phyloP scores from a whole-genome alignment of 2,329 filamentous ascomycete genomes.

The Epichloe sp. region DNA sequence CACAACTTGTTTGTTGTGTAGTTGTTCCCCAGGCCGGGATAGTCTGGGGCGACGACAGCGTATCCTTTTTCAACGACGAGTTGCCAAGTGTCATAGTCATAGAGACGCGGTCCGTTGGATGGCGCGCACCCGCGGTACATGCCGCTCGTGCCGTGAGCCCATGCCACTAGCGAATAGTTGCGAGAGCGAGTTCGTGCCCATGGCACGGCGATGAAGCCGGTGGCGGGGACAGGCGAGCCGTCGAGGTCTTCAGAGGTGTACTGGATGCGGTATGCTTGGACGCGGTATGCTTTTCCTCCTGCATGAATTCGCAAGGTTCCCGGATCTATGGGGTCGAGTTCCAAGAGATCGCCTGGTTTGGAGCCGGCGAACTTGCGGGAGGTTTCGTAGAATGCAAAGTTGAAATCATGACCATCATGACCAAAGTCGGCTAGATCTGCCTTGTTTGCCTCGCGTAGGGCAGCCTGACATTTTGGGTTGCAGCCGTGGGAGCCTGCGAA shows the following conservation, averaged over 20 bases:
- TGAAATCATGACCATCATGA: slow-evolving; percentile 4
- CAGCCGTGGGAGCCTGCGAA: slow-evolving; percentile 4
- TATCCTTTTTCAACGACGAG: slow-evolving; percentile 4
- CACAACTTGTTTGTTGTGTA: slow-evolving; percentile 10
- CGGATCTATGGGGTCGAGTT: slow-evolving; percentile 7
- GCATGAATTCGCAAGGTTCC: slow-evolving; percentile 1
- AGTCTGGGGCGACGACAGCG: slow-evolving; percentile 12
- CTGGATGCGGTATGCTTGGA: slow-evolving; percentile 9
- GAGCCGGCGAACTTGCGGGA: slow-evolving; percentile 6
- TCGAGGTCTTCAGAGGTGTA: slow-evolving; percentile 10
- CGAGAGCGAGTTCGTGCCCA: neutral
- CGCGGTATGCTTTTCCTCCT: slow-evolving; percentile 7
- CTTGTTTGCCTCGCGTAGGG: neutral
- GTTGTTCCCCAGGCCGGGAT: slow-evolving; percentile 12
- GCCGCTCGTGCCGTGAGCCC: slow-evolving; percentile 9
- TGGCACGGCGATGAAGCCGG: slow-evolving; percentile 8
- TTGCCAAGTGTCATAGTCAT: slow-evolving; percentile 7
- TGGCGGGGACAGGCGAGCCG: slow-evolving; percentile 7
- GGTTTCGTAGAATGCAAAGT: slow-evolving; percentile 7
- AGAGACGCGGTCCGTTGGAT: slow-evolving; percentile 2
- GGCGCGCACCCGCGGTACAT: slow-evolving; percentile 6
- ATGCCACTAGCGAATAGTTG: slow-evolving; percentile 2
- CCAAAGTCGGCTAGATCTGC: neutral
- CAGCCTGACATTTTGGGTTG: slow-evolving; percentile 3
- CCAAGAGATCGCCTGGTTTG: slow-evolving; percentile 9